Conservation (phyloP, 441 rosid species). For the Pelargonium citronellum region DNA sequence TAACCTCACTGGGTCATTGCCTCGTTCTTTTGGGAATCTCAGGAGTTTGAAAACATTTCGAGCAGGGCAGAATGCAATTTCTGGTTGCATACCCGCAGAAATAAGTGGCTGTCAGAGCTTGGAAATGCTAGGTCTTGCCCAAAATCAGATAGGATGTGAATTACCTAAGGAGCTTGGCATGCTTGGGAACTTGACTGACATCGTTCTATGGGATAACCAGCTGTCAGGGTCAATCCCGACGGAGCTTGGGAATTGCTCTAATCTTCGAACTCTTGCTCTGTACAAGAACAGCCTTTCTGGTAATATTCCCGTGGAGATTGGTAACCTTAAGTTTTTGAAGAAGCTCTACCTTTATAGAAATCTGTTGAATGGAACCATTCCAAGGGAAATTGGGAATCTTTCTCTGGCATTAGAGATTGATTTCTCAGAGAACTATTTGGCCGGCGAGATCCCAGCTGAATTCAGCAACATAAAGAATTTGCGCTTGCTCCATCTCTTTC, state of each 20-base stretch:
- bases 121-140: conserved; percentile 82
- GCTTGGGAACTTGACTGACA: conserved; percentile 57
- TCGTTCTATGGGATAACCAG: conserved; percentile 77
- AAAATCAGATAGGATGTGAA: conserved; percentile 68
- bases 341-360: conserved; percentile 78
- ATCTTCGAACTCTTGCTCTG: conserved; percentile 62
- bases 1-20: conserved; percentile 76
- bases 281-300: conserved; percentile 64
- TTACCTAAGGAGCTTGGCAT: conserved; percentile 78
- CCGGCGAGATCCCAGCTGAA: conserved; percentile 70
- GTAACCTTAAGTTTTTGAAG: conserved; percentile 66
- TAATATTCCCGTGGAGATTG: conserved; percentile 61
- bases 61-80: conserved; percentile 74
- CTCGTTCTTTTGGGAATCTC: conserved; percentile 70
- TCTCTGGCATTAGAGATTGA: conserved; percentile 65
- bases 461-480: conserved; percentile 60
- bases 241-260: conserved; percentile 75
- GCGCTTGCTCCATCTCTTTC: conserved; percentile 58
- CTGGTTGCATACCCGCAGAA: conserved; percentile 75
- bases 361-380: conserved; percentile 77
- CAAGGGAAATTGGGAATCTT: conserved; percentile 72
- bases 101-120: conserved; percentile 67
- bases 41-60: conserved; percentile 52
- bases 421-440: conserved; percentile 75
- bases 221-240: conserved; percentile 60